Conservation (phyloP, 345 rosid species). For the Aurinia saxatilis region DNA sequence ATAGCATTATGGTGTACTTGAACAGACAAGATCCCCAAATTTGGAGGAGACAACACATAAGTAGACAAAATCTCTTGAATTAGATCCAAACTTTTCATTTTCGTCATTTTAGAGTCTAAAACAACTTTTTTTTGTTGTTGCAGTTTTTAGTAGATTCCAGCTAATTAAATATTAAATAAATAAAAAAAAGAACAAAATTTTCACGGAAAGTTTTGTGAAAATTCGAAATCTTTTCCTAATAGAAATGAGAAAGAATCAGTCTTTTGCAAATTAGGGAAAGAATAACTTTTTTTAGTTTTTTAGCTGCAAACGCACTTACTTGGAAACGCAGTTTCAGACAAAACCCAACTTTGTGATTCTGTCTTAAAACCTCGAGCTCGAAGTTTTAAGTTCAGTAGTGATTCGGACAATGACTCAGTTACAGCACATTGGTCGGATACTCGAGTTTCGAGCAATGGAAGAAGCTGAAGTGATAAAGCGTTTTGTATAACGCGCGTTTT, state of each 20-base stretch:
- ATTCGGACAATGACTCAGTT: slow-evolving; percentile 27
- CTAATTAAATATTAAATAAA: too few relatives aligned
- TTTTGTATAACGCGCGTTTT: slow-evolving; percentile 16
- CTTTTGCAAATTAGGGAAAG: slow-evolving; percentile 13
- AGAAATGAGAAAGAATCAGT: slow-evolving; percentile 12
- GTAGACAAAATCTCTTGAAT: background rate
- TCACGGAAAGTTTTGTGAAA: background rate
- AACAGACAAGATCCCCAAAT: slow-evolving; percentile 3
- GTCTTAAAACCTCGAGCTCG: background rate
- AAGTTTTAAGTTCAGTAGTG: background rate
- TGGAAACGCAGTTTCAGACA: slow-evolving; percentile 21
- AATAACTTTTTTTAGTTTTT: slow-evolving; percentile 19
- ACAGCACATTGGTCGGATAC: slow-evolving; percentile 25
- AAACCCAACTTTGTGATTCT: slow-evolving; percentile 1
- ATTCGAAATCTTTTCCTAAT: background rate
- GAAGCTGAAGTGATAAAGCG: background rate
- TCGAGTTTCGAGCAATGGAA: slow-evolving; percentile 9
- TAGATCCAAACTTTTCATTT: slow-evolving; percentile 16
- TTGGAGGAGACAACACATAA: slow-evolving; percentile 4
- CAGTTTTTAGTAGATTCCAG: slow-evolving; percentile 9
- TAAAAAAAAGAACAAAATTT: background rate
- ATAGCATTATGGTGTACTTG: background rate
- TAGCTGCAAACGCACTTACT: slow-evolving; percentile 22
- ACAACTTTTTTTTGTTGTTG: background rate
- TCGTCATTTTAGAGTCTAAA: background rate